Evolutionary conservation across 2,329 filamentous ascomycete species (phyloP), one percentile per base, ranked within the genome.

Genomic region (Nigrospora osmanthi): DNA sequence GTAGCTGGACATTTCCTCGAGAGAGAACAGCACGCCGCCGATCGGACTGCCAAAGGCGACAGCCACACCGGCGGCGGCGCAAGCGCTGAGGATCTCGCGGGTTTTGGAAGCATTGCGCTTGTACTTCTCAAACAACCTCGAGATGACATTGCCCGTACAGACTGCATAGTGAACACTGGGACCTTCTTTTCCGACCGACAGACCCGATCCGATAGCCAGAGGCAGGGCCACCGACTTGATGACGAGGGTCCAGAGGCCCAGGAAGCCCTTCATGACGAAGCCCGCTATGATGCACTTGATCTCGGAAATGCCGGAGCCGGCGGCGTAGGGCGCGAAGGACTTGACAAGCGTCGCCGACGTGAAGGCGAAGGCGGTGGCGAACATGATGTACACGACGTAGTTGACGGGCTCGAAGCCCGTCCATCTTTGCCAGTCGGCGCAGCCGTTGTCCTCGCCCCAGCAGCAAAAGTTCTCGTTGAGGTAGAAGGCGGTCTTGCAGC

Each of bases 271-370:
- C 93, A 98, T 98, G 41, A 97, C 88, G 62, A 98, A 98, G 3
- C 93, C 93, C 5, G 91, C 93, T 59, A 98, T 95, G 60, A 98
- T 97, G 66, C 89, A 95, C 67, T 98, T 98, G 75, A 98, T 98
- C 69, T 98, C 93, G 12, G 89, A 96, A 47, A 98, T 98, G 35
- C 93, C 93, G 12, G 89, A 95, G 14, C 93, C 93, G 32, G 93
- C 93, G 11, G 93, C 93, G 62, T 98, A 98, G 0, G 93, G 93
- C 5, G 93, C 90, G 65, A 93, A 97, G 1, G 81, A 82, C 62
- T 89, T 93, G 59, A 98, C 93, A 35, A 98, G 73, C 34, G 78
- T 82, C 1, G 90, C 90, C 3, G 90, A 84, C 4, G 84, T 84
- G 44, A 86, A 85, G 15, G 91, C 87, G 62, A 97, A 95, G 3